Conservation (phyloP, 2,329 filamentous ascomycete species). For the Cladosporium sp. region DNA sequence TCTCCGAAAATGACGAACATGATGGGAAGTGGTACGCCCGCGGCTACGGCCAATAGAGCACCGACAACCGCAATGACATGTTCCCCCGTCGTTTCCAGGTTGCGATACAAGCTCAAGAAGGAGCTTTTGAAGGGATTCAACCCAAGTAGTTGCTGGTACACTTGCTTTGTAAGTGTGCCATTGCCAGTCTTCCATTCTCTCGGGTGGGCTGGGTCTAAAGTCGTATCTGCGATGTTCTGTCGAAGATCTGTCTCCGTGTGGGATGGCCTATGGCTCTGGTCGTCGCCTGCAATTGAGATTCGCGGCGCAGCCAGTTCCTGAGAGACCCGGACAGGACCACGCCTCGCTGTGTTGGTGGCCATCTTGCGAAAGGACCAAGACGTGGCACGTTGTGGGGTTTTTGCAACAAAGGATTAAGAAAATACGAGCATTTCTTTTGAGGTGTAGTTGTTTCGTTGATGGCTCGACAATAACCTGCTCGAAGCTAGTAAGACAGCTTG, state of each 20-base stretch:
- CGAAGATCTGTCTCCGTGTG: slow-evolving; percentile 1
- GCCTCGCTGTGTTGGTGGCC: background rate
- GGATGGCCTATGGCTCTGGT: background rate
- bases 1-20: slow-evolving; percentile 45
- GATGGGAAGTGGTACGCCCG: slow-evolving; percentile 38
- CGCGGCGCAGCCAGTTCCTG: slow-evolving; percentile 7
- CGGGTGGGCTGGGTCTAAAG: slow-evolving; percentile 19
- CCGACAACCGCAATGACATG: slow-evolving; percentile 32
- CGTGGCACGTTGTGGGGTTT: too few species aligned
- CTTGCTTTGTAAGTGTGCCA: slow-evolving; percentile 8
- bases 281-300: slow-evolving; percentile 6
- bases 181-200: slow-evolving; percentile 16
- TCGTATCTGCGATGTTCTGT: slow-evolving; percentile 15
- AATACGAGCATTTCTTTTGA: too few species aligned
- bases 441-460: too few species aligned
- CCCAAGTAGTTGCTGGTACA: slow-evolving; percentile 36
- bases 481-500: too few species aligned
- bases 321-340: background rate
- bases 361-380: background rate
- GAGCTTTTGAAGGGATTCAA: slow-evolving; percentile 45
- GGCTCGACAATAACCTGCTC: too few species aligned
- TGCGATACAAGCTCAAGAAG: slow-evolving; percentile 46
- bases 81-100: slow-evolving; percentile 40
- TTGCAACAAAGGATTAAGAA: too few species aligned
- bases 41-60: slow-evolving; percentile 34